Evolutionary conservation across 768 basidiomycete species (phyloP).

Genomic region (Trametes villosa): DNA sequence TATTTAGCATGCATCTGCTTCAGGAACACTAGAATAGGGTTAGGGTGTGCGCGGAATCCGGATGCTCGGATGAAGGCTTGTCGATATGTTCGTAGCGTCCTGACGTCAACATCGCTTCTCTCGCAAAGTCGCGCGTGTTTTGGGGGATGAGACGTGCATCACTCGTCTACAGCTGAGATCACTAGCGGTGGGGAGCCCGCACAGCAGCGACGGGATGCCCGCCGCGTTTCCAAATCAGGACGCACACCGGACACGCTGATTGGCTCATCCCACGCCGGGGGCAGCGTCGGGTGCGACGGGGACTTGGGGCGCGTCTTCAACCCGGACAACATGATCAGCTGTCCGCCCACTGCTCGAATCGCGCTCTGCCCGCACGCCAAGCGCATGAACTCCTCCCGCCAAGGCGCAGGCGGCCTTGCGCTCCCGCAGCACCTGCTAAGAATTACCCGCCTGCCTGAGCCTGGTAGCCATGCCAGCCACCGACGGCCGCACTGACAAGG

Average conservation of each 20-base stretch:
- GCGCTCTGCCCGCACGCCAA: too few relatives aligned
- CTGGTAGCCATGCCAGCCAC: conserved; percentile 13
- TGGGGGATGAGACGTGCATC: neutral
- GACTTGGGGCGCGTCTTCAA: neutral
- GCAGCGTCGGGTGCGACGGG: conserved; percentile 1
- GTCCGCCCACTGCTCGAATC: neutral
- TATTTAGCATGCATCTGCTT: neutral
- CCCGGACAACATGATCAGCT: neutral
- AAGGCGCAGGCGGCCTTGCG: neutral
- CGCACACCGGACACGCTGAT: neutral
- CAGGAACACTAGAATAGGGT: neutral
- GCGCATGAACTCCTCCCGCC: neutral
- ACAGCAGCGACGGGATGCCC: neutral
- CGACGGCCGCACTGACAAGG: conserved; percentile 1
- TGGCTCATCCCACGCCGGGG: neutral
- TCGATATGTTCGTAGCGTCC: too few relatives aligned
- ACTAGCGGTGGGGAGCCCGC: neutral
- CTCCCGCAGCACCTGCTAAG: neutral
- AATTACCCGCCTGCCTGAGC: neutral
- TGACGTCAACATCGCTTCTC: too few relatives aligned
- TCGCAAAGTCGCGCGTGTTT: too few relatives aligned
- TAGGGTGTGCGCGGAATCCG: neutral
- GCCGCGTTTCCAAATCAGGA: neutral
- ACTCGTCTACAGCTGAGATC: conserved; percentile 1
- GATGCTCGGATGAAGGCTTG: too few relatives aligned